phyloP scores from a whole-genome alignment of 768 basidiomycete species.

The Tremella mesenterica region DNA sequence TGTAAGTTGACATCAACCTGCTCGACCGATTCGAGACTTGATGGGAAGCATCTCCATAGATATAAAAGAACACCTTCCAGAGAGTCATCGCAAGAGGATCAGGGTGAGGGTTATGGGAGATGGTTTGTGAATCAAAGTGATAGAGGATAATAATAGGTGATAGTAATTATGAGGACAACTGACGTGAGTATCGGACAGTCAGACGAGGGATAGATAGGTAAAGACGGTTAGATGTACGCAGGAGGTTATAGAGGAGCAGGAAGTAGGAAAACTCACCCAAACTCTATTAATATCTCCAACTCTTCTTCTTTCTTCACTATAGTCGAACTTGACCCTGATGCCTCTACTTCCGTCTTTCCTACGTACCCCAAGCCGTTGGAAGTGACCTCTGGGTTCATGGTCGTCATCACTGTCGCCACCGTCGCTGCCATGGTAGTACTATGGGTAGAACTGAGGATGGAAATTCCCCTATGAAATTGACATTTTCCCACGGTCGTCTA shows the following conservation, averaged over 20 bases:
- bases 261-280: constrained; percentile 29
- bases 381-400: background rate
- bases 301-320: constrained; percentile 15
- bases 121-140: no score
- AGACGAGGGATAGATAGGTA: no score
- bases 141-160: no score
- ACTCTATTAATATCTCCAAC: constrained; percentile 40
- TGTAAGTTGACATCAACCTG: background rate
- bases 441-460: background rate
- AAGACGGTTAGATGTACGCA: background rate
- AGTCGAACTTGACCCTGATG: background rate
- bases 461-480: background rate
- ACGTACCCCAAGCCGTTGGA: background rate
- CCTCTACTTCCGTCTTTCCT: background rate
- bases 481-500: background rate
- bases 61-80: background rate
- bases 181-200: no score
- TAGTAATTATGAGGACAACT: no score
- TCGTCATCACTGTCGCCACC: background rate
- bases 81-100: background rate
- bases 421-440: background rate
- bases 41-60: background rate
- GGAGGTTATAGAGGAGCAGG: background rate
- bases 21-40: background rate
- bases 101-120: background rate